Evolutionary conservation across 2,329 filamentous ascomycete genomes (phyloP).

Genomic region (Xylariaceae sp.): DNA sequence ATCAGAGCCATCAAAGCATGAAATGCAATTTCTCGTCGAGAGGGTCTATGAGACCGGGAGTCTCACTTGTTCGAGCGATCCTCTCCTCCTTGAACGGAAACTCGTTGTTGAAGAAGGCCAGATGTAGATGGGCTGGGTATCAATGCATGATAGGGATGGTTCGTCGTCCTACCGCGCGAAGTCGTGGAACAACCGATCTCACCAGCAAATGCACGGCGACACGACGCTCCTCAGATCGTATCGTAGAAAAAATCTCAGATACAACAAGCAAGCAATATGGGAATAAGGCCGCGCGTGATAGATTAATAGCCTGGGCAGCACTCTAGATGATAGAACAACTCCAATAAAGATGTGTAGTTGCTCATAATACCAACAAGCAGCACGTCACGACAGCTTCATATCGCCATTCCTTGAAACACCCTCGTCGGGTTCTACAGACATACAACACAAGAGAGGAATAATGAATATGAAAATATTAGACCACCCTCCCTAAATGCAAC

Average conservation of each 20-base stretch:
- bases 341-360: too few relatives aligned
- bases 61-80: background rate
- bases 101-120: background rate
- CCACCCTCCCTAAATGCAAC: slow-evolving; percentile 1
- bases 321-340: too few relatives aligned
- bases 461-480: too few relatives aligned
- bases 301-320: too few relatives aligned
- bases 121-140: background rate
- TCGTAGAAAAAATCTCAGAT: too few relatives aligned
- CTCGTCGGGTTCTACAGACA: background rate
- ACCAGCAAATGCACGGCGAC: background rate
- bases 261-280: too few relatives aligned
- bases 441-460: background rate
- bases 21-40: too few relatives aligned
- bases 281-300: too few relatives aligned
- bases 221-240: background rate
- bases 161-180: background rate
- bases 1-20: too few relatives aligned
- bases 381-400: too few relatives aligned
- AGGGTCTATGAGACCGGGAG: background rate
- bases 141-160: background rate
- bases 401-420: background rate
- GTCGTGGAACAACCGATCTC: background rate
- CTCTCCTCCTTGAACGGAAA: background rate
- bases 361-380: too few relatives aligned